Conservation (phyloP, 495 filamentous ascomycete genomes). For the Penicillium verhagenii region DNA sequence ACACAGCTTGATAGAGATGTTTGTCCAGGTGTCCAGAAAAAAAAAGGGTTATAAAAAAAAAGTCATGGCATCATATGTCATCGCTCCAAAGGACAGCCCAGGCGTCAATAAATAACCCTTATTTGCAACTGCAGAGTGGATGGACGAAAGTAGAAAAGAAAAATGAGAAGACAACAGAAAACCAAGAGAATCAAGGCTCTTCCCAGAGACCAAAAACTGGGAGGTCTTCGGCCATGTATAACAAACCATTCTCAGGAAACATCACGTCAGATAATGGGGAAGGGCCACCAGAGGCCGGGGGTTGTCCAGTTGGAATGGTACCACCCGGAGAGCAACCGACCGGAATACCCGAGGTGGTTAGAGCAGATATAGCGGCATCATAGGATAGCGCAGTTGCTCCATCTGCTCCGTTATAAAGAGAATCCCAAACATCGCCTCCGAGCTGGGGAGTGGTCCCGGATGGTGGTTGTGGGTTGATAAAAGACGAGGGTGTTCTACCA, state of each 20-base stretch:
- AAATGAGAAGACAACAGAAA: neutral
- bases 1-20: neutral
- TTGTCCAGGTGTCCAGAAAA: neutral
- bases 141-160: neutral
- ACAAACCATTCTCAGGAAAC: slow-evolving; percentile 38
- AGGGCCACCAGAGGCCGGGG: slow-evolving; percentile 21
- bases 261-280: slow-evolving; percentile 42
- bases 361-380: slow-evolving; percentile 48
- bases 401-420: slow-evolving; percentile 31
- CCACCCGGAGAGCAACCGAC: slow-evolving; percentile 42
- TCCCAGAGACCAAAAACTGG: slow-evolving; percentile 42
- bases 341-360: slow-evolving; percentile 47
- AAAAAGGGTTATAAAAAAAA: neutral
- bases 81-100: neutral
- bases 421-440: slow-evolving; percentile 33
- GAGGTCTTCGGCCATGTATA: slow-evolving; percentile 44
- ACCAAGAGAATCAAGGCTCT: slow-evolving; percentile 15
- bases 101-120: neutral
- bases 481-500: slow-evolving; percentile 10
- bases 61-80: neutral
- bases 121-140: neutral
- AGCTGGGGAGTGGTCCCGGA: slow-evolving; percentile 10
- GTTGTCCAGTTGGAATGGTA: slow-evolving; percentile 28
- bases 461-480: slow-evolving; percentile 12
- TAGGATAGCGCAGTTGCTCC: slow-evolving; percentile 29